Evolutionary conservation across 345 rosid species (phyloP).

Genomic region (Acer campestre): DNA sequence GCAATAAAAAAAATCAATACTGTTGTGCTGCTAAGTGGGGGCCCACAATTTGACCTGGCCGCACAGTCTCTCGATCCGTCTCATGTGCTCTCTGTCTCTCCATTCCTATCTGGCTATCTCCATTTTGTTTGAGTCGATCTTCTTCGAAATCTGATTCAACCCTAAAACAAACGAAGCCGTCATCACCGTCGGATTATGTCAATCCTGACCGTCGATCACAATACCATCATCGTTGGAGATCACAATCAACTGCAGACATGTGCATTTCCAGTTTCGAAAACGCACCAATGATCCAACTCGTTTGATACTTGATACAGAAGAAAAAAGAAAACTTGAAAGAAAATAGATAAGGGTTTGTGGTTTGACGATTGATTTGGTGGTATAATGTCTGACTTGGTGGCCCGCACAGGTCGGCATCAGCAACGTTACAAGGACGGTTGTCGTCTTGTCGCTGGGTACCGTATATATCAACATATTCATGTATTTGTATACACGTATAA

Average conservation of each 20-base stretch:
- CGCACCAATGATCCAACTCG: neutral
- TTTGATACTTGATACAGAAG: conserved; percentile 6
- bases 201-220: conserved; percentile 33
- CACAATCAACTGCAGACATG: conserved; percentile 33
- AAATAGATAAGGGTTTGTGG: too few species aligned
- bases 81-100: neutral
- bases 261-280: conserved; percentile 23
- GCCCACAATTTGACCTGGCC: too few species aligned
- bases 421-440: conserved; percentile 89
- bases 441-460: conserved; percentile 98
- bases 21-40: too few species aligned
- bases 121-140: too few species aligned
- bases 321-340: neutral
- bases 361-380: neutral
- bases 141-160: neutral
- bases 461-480: neutral
- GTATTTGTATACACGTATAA: too few species aligned
- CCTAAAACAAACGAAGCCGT: conserved; percentile 21
- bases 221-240: conserved; percentile 33
- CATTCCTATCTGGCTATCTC: neutral
- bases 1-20: too few species aligned
- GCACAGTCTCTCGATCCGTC: too few species aligned
- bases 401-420: conserved; percentile 98
- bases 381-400: conserved; percentile 87
- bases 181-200: conserved; percentile 37